Conservation (phyloP, 139 green algal genomes). For the Marvania coccoides region DNA sequence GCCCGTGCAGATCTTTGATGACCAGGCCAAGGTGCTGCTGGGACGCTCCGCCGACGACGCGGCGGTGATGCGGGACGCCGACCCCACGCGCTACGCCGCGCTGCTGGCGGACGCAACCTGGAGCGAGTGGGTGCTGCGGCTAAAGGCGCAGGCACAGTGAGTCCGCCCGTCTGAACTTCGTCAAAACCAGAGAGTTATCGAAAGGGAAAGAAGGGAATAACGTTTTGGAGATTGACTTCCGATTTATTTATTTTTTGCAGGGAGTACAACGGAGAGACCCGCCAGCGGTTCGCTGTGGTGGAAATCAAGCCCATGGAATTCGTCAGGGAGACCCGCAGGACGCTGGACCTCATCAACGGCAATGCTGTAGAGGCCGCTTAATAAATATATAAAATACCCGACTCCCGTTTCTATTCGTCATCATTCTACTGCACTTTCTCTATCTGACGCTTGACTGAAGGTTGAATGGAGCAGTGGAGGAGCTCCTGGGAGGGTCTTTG, state of each 20-base stretch:
- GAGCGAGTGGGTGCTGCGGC: neutral
- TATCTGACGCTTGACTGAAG: no score
- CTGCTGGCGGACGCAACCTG: neutral
- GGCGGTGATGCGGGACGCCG: conserved; percentile 3
- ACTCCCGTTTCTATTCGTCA: no score
- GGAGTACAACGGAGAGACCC: conserved; percentile 67
- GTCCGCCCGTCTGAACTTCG: neutral
- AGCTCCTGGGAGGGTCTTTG: no score
- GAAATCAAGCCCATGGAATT: conserved; percentile 42
- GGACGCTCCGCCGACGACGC: conserved; percentile 49
- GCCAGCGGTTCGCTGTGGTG: conserved; percentile 45
- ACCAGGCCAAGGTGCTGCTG: conserved; percentile 34
- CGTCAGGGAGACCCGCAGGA: conserved; percentile 27
- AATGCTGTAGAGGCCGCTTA: no score
- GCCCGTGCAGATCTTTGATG: conserved; percentile 7
- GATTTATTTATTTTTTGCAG: no score
- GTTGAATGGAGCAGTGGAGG: no score
- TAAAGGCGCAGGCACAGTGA: conserved; percentile 25
- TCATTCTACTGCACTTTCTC: no score
- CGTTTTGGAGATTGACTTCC: neutral
- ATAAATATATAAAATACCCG: no score
- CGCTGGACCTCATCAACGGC: conserved; percentile 46
- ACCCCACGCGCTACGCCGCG: neutral
- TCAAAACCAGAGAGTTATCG: neutral
- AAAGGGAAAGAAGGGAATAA: neutral